Conservation (phyloP, 2,329 filamentous ascomycete genomes). For the Ascochyta koolunga region DNA sequence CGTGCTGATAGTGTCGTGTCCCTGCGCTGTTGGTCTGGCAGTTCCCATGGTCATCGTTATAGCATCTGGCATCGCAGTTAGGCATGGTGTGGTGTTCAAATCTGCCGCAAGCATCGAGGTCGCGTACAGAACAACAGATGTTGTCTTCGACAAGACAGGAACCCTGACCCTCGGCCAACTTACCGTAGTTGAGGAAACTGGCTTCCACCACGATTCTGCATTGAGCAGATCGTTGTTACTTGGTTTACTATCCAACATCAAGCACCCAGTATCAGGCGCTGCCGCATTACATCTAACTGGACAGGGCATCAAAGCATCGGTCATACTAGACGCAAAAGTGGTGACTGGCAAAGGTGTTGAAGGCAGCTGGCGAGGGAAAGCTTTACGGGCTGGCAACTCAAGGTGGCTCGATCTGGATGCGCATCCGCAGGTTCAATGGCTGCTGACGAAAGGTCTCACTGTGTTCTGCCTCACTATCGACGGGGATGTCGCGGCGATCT, state of each 20-base stretch:
- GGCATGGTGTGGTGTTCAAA: constrained; percentile 73
- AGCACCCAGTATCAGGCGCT: constrained; percentile 61
- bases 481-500: constrained; percentile 51
- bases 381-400: constrained; percentile 55
- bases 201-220: constrained; percentile 16
- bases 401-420: constrained; percentile 53
- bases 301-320: neutral
- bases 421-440: constrained; percentile 51
- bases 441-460: constrained; percentile 29
- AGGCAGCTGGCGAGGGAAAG: constrained; percentile 37
- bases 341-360: constrained; percentile 54
- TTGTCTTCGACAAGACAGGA: constrained; percentile 82
- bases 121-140: constrained; percentile 65
- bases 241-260: constrained; percentile 51
- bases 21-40: constrained; percentile 76
- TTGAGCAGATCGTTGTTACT: constrained; percentile 32
- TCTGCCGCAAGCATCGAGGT: constrained; percentile 67
- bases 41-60: constrained; percentile 83
- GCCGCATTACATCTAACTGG: constrained; percentile 52
- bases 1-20: constrained; percentile 77
- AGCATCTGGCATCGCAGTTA: constrained; percentile 69
- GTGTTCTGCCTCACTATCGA: constrained; percentile 63
- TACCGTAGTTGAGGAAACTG: constrained; percentile 40
- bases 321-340: constrained; percentile 35
- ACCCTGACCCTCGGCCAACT: constrained; percentile 69